A percentile compares a stretch with the other conserved stretches of the same genome.
These are phyloP conservation scores for Iberis amara DNA, from an alignment of 441 rosid genomes.

Conservation along the genomic window DNA sequence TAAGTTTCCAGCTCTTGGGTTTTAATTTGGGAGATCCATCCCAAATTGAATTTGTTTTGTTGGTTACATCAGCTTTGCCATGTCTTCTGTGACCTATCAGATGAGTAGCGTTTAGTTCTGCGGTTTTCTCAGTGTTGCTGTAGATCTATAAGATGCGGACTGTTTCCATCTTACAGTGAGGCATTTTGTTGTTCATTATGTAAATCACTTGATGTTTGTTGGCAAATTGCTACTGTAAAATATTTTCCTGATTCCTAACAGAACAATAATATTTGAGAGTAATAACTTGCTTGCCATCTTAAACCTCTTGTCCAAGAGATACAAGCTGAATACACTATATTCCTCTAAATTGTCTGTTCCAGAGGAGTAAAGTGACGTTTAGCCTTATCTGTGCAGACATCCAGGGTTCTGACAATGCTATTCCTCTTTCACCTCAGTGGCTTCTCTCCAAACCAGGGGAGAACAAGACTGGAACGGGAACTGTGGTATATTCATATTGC, in stretches of 20 bases:
- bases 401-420: conserved; percentile 64
- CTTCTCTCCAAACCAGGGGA: conserved; percentile 90
- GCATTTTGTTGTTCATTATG: background rate
- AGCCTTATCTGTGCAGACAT: conserved; percentile 52
- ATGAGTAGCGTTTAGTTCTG: no score
- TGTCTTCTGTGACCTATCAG: no score
- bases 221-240: conserved; percentile 1
- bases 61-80: no score
- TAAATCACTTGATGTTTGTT: background rate
- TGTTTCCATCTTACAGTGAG: conserved; percentile 1
- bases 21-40: background rate
- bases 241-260: background rate
- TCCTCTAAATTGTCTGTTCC: background rate
- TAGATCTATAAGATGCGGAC: conserved; percentile 16
- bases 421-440: conserved; percentile 99
- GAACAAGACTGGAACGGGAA: conserved; percentile 67
- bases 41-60: background rate
- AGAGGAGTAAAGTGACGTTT: conserved; percentile 18
- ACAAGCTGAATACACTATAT: background rate
- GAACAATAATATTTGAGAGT: background rate
- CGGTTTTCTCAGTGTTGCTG: background rate
- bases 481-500: conserved; percentile 54
- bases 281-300: background rate
- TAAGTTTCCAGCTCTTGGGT: conserved; percentile 9
- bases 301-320: background rate